A percentile compares a stretch with the other conserved stretches of the same genome.
Evolutionary conservation across 2,329 filamentous ascomycete genomes (phyloP).

Genomic region (Fusarium equiseti): DNA sequence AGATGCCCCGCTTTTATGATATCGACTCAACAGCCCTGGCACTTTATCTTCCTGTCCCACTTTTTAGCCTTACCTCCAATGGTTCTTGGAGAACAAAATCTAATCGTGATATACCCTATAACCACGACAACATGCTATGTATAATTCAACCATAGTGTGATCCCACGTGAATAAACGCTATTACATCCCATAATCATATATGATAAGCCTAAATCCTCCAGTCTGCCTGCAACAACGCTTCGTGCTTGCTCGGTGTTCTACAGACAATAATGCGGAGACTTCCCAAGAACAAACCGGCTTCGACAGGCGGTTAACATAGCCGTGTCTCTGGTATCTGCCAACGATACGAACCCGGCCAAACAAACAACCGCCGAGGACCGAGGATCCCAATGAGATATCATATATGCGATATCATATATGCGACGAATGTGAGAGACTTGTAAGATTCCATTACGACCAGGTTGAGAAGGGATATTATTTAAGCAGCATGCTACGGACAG

Average conservation of each 20-base stretch:
- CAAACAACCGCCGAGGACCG: not conserved
- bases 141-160: not conserved
- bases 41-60: not conserved
- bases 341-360: not conserved
- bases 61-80: constrained; percentile 6
- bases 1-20: not conserved
- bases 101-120: not conserved
- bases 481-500: not conserved
- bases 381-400: not conserved
- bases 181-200: not conserved
- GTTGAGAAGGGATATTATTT: not conserved
- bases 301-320: constrained; percentile 1
- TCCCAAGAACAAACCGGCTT: not conserved
- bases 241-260: not conserved
- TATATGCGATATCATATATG: not conserved
- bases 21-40: constrained; percentile 1
- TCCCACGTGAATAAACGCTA: not conserved
- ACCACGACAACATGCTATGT: not conserved
- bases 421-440: not conserved
- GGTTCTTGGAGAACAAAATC: not conserved
- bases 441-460: not conserved
- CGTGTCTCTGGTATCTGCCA: not conserved
- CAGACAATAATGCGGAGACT: not conserved
- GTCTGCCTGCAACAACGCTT: not conserved
- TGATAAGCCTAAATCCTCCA: not conserved